phyloP scores from a whole-genome alignment of 345 rosid genomes.

The Geranium brycei region DNA sequence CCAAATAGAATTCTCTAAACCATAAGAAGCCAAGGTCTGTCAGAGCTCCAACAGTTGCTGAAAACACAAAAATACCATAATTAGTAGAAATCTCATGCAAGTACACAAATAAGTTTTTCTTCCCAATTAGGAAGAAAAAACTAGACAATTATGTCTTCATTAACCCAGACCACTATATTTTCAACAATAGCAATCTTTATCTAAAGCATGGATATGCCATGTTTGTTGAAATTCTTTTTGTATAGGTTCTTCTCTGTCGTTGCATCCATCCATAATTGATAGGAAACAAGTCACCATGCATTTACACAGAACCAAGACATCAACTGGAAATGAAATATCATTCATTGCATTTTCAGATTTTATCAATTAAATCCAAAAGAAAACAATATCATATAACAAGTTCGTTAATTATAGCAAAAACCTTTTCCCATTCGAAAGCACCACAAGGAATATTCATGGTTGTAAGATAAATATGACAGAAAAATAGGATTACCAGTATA shows the following conservation, averaged over 20 bases:
- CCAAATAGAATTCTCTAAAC: constrained; percentile 98
- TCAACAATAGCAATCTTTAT: background rate
- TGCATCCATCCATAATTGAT: too few relatives aligned
- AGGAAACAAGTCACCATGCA: too few relatives aligned
- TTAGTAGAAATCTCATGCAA: constrained; percentile 1
- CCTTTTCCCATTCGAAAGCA: too few relatives aligned
- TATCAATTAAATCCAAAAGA: too few relatives aligned
- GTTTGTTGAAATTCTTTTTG: background rate
- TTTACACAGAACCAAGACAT: too few relatives aligned
- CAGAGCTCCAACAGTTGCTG: constrained; percentile 70
- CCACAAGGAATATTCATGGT: background rate
- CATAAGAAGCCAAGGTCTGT: constrained; percentile 96
- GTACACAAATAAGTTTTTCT: background rate
- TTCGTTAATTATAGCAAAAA: too few relatives aligned
- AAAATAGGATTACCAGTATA: constrained; percentile 51
- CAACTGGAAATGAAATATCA: too few relatives aligned
- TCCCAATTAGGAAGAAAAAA: background rate
- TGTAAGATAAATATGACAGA: constrained; percentile 1
- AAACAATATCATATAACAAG: too few relatives aligned
- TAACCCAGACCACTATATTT: too few relatives aligned
- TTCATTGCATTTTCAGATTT: too few relatives aligned
- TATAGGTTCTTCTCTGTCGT: too few relatives aligned
- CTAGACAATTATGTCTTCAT: too few relatives aligned
- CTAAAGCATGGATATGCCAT: background rate
- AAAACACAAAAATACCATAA: constrained; percentile 21